Evolutionary conservation across 176 grass and related monocot species (phyloP).

Genomic region (Triticum urartu): DNA sequence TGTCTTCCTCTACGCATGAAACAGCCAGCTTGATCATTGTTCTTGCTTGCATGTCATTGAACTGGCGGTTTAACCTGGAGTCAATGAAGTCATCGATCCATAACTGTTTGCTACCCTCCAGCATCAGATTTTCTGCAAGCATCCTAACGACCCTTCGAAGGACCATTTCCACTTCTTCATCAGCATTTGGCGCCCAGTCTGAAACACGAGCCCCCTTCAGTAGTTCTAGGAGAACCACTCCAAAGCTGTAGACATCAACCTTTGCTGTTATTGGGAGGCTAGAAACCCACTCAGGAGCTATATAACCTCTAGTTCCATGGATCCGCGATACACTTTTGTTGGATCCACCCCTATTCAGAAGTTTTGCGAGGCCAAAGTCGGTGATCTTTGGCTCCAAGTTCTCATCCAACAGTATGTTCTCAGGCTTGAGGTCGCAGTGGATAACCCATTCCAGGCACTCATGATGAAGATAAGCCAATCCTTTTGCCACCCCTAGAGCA

Average conservation of each 20-base stretch:
- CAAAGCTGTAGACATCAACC: constrained; percentile 68
- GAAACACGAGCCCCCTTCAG: constrained; percentile 40
- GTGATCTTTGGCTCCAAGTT: constrained; percentile 43
- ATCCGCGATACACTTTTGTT: constrained; percentile 31
- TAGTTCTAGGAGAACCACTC: constrained; percentile 66
- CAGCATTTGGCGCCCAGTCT: constrained; percentile 18
- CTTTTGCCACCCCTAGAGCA: constrained; percentile 38
- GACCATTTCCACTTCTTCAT: constrained; percentile 14
- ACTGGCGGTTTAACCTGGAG: constrained; percentile 36
- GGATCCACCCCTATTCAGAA: constrained; percentile 35
- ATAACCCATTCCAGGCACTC: constrained; percentile 55
- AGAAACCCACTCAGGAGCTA: constrained; percentile 52
- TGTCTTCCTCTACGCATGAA: constrained; percentile 43
- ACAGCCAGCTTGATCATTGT: constrained; percentile 34
- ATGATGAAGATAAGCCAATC: constrained; percentile 43
- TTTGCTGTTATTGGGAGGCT: constrained; percentile 58
- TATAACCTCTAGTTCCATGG: constrained; percentile 58
- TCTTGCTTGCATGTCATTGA: constrained; percentile 38
- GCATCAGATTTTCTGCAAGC: constrained; percentile 29
- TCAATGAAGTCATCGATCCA: constrained; percentile 45
- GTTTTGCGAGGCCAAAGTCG: constrained; percentile 46
- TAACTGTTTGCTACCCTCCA: not conserved
- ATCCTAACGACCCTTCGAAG: constrained; percentile 7
- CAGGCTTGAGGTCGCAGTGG: constrained; percentile 37
- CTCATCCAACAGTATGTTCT: constrained; percentile 39